Base-by-base conservation (phyloP, 225 moss, liverwort and hornwort genomes). In the Pseudisothecium myosuroides region DNA sequence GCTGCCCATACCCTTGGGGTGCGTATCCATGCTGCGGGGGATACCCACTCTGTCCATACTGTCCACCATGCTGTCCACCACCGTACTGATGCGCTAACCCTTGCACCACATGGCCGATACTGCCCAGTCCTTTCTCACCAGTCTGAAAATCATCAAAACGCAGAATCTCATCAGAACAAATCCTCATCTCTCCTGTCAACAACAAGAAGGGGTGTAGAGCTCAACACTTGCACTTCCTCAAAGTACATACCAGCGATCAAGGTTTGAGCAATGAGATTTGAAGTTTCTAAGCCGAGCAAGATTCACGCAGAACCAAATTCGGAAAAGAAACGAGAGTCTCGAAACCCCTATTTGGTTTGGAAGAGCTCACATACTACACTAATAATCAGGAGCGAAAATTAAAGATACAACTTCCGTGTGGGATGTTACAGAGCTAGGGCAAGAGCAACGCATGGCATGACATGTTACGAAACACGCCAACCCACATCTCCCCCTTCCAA, bases 121-220 rank as follows among this genome's bases (percentile, higher is more conserved):
- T 43, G 27, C 93, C 93, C 3, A 93, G 7, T 10, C 93, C 91
- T 74, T 74, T 93, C 64, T 91, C 93, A 81, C 88, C 90, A 75
- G 63, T 88, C 93, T 93, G 87, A 43, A 69, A 21, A 83, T n/a
- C 84, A 86, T 32, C 83, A 75, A 39, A 78, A 49, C 62, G 34
- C 41, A 39, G 1, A 66, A 24, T 7, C 65, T 56, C 79, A 79
- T 87, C 66, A 87, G 56, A 54, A 87, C 52, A 54, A 17, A 32
- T 10, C n/a, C n/a, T n/a, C n/a, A n/a, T n/a, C 31, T 64, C 54
- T 62, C 63, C 29, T 63, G 27, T 21, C 60, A 61, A 45, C 45
- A 74, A 61, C 62, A 63, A 21, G 15, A 76, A 21, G n/a, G 2
- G 2, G 11, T 24, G 13, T 10, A 23, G 24, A 50, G 49, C 49